These are phyloP conservation scores for Carex kokanica DNA, from an alignment of 176 grass and related monocot species.

Conservation along the genomic window DNA sequence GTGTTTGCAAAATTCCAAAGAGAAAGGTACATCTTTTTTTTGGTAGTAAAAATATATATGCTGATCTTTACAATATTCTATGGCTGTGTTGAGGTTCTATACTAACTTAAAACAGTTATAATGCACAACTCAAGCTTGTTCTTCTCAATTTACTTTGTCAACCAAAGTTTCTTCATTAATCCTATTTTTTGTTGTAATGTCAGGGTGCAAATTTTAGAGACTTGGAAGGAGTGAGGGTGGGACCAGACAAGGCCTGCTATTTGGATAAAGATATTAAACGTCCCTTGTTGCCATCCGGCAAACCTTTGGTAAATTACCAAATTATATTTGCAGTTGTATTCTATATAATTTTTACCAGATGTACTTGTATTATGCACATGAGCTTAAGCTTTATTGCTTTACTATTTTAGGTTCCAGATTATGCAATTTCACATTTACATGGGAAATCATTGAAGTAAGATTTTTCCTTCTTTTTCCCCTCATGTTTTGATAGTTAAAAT, in stretches of 20 bases:
- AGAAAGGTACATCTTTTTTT: conserved; percentile 49
- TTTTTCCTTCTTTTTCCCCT: not conserved
- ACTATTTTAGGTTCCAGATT: conserved; percentile 46
- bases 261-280: conserved; percentile 43
- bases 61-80: not conserved
- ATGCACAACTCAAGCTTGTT: not conserved
- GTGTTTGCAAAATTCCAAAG: conserved; percentile 61
- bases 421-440: conserved; percentile 68
- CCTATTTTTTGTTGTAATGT: not conserved
- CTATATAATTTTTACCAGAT: not conserved
- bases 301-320: conserved; percentile 64
- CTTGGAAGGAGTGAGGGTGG: conserved; percentile 56
- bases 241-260: conserved; percentile 49
- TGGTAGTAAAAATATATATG: not conserved
- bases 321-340: not conserved
- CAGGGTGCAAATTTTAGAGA: conserved; percentile 84
- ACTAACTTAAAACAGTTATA: not conserved
- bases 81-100: not conserved
- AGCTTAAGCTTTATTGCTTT: not conserved
- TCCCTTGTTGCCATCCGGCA: conserved; percentile 49
- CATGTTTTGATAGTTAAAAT: not conserved
- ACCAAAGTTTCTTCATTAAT: not conserved
- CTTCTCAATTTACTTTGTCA: not conserved
- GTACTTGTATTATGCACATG: not conserved
- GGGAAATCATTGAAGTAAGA: conserved; percentile 45